Evolutionary conservation across 2,329 filamentous ascomycete genomes (phyloP), one percentile per base, ranked within the genome.

Genomic region (Beauveria sp.): DNA sequence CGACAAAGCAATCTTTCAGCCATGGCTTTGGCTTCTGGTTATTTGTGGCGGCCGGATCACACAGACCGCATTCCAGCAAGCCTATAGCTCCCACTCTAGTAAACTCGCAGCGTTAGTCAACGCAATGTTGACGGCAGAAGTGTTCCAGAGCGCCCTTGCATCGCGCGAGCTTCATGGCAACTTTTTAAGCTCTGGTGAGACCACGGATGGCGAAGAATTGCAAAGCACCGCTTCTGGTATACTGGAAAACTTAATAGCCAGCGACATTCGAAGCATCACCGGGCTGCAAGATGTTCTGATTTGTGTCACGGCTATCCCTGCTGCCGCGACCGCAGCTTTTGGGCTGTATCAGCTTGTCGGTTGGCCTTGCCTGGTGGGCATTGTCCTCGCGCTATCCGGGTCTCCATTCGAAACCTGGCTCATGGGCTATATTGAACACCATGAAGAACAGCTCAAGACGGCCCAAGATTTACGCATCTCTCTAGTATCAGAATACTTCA

Each of bases 401-500:
- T 74, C 77, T 2, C 81, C 82, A 12, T 66, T 84, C 16, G 81
- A 82, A 1, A 67, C 80, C 22, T 71, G 78, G 61, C 73, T 84
- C 14, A 59, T 78, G 78, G 1, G 77, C 76, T n/a, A 70, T 68
- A 20, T 83, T 85, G 75, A 77, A 77, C 49, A 72, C 70, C 34
- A 75, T 79, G 34, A 80, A 84, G 68, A 76, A 76, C 45, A 75
- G 76, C 22, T 83, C 52, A 80, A 81, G 64, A 76, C 77, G 58
- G 79, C 82, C 24, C 83, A 84, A 53, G 83, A 86, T 67, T 74
- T 76, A 16, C 80, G 83, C 31, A 80, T 86, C 60, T 83, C 82
- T 1, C 76, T 82, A n/a, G 78, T 85, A 18, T 80, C 82, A 0
- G 83, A 86, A 66, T 85, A 84, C 65, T 74, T 86, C 28, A 71